Conservation (phyloP, 306 rosid species). For the Begonia loranthoides region DNA sequence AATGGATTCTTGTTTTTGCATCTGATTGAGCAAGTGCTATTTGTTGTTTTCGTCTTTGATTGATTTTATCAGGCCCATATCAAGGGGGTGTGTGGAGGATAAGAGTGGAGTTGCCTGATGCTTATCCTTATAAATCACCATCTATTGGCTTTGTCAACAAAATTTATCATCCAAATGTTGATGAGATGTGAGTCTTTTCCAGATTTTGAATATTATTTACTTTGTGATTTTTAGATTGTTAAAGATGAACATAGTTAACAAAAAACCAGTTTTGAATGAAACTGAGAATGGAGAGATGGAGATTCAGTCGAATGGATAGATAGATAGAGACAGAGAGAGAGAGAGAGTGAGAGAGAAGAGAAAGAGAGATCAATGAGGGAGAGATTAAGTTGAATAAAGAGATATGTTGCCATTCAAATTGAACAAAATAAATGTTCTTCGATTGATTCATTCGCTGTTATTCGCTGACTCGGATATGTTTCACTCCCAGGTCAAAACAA, state of each 20-base stretch:
- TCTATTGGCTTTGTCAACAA: constrained; percentile 93
- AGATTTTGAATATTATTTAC: neutral
- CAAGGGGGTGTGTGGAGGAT: constrained; percentile 91
- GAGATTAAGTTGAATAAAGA: no score
- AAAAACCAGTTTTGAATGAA: no score
- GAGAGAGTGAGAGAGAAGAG: no score
- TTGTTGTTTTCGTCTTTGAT: neutral
- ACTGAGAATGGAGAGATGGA: no score
- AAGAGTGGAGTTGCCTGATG: constrained; percentile 93
- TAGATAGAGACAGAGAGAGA: no score
- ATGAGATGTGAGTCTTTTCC: constrained; percentile 62
- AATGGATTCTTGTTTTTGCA: neutral
- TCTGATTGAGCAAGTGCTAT: neutral
- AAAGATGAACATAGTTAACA: neutral
- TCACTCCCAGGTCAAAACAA: no score
- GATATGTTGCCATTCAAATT: no score
- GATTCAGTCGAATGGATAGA: no score
- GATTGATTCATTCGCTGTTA: no score
- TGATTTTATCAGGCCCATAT: constrained; percentile 55
- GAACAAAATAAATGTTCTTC: no score
- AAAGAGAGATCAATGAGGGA: no score
- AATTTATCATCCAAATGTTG: constrained; percentile 94
- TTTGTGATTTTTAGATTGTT: neutral
- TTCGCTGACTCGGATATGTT: no score
- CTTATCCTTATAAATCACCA: constrained; percentile 95